phyloP scores from a whole-genome alignment of 345 rosid genomes.

The rapeseed (Brassica napus) region Da-Ae NC_063439.1:22714501-22715000 shows the following conservation, averaged over 20 bases:
- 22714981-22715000: background rate
- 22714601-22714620: conserved; percentile 32
- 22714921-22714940: background rate
- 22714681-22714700: conserved; percentile 27
- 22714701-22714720: conserved; percentile 22
- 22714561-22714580: conserved; percentile 38
- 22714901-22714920: background rate
- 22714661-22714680: conserved; percentile 39
- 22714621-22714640: conserved; percentile 26
- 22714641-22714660: conserved; percentile 29
- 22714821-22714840: background rate
- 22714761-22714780: background rate
- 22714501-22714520: conserved; percentile 26
- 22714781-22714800: background rate
- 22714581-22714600: conserved; percentile 29
- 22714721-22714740: conserved; percentile 13
- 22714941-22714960: background rate
- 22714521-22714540: conserved; percentile 20
- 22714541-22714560: conserved; percentile 31
- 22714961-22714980: background rate
- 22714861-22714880: background rate
- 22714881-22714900: background rate
- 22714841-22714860: background rate
- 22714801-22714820: background rate
- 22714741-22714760: background rate